Conservation (phyloP, 2,329 filamentous ascomycete species). For the Cladosporium phlei region DNA sequence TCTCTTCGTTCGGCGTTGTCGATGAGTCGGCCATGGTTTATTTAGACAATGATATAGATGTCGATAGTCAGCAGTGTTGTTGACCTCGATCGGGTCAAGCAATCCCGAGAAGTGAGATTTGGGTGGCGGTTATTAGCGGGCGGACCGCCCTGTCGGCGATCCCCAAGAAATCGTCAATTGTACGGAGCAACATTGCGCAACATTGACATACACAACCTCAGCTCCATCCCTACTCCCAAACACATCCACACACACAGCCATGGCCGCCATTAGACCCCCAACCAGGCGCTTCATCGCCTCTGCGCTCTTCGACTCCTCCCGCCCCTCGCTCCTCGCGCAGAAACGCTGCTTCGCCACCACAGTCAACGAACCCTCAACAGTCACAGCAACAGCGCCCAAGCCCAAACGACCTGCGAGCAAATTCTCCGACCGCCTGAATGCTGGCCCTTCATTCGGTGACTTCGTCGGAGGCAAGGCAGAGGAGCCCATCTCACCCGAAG, state of each 20-base stretch:
- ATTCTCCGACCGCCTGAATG: constrained; percentile 60
- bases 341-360: constrained; percentile 43
- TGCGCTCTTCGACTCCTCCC: constrained; percentile 18
- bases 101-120: too few species aligned
- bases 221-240: too few species aligned
- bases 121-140: too few species aligned
- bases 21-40: neutral
- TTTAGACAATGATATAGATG: too few species aligned
- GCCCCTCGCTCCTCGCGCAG: constrained; percentile 26
- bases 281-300: constrained; percentile 25
- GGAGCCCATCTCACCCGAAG: constrained; percentile 41
- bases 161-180: constrained; percentile 1
- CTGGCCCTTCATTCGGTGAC: constrained; percentile 60
- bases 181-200: too few species aligned
- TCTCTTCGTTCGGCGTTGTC: neutral
- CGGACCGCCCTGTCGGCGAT: constrained; percentile 6
- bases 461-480: constrained; percentile 49
- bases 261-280: constrained; percentile 25
- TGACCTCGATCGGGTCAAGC: neutral
- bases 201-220: too few species aligned
- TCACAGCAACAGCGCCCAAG: constrained; percentile 28
- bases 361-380: constrained; percentile 34
- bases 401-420: constrained; percentile 43
- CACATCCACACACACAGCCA: constrained; percentile 15
- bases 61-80: too few species aligned